Conservation (phyloP, 2,329 filamentous ascomycete genomes). For the Rutstroemia sp. region DNA sequence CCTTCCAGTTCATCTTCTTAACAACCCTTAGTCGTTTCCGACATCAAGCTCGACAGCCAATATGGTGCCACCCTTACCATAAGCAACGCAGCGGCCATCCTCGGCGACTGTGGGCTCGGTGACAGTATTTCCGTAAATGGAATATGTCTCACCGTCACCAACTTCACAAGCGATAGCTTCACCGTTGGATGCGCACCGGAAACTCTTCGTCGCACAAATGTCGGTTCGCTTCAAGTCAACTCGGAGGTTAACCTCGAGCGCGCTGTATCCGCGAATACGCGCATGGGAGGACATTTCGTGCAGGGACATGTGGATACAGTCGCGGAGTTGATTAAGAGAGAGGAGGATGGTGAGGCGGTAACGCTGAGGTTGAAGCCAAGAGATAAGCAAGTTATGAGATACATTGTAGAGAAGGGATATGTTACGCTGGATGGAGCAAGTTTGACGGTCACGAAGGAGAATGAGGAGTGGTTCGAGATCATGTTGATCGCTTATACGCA, state of each 20-base stretch:
- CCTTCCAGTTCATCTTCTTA: neutral
- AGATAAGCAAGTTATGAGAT: slow-evolving; percentile 63
- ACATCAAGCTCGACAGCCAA: slow-evolving; percentile 71
- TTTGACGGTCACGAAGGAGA: slow-evolving; percentile 80
- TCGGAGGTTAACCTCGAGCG: slow-evolving; percentile 87
- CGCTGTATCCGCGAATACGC: slow-evolving; percentile 80
- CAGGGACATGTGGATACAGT: slow-evolving; percentile 95
- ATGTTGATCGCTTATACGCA: slow-evolving; percentile 98
- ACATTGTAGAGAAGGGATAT: slow-evolving; percentile 95
- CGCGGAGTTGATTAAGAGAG: slow-evolving; percentile 64
- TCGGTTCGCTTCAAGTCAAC: slow-evolving; percentile 61
- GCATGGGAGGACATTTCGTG: slow-evolving; percentile 97
- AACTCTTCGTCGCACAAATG: slow-evolving; percentile 89
- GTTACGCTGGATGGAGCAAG: slow-evolving; percentile 92
- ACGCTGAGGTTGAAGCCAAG: slow-evolving; percentile 76
- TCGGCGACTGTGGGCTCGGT: slow-evolving; percentile 75
- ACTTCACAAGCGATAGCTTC: slow-evolving; percentile 57
- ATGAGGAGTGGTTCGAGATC: slow-evolving; percentile 83
- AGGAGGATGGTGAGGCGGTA: slow-evolving; percentile 80
- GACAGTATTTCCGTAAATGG: slow-evolving; percentile 96
- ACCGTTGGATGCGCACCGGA: slow-evolving; percentile 92
- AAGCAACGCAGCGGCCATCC: slow-evolving; percentile 60
- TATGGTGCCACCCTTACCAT: slow-evolving; percentile 90
- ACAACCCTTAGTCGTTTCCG: slow-evolving; percentile 61
- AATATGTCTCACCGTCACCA: slow-evolving; percentile 89